Percentiles rank a stretch among this genome's conserved stretches.
phyloP scores from a whole-genome alignment of 108 stramenopile species.

The Skeletonema potamos region DNA sequence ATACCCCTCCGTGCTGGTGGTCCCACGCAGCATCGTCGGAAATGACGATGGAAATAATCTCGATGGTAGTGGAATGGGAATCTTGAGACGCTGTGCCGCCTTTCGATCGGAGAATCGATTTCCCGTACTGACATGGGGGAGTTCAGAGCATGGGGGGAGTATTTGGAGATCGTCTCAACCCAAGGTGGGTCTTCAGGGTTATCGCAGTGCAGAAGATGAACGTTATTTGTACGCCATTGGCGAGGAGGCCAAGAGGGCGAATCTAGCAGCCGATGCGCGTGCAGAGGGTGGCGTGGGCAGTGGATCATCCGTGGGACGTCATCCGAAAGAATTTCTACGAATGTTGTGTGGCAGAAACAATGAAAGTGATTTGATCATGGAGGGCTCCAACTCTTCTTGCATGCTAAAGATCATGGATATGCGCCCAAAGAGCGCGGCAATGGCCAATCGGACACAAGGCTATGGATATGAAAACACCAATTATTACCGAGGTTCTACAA shows the following conservation, averaged over 20 bases:
- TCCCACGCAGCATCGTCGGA: slow-evolving; percentile 72
- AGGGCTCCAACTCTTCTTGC: slow-evolving; percentile 42
- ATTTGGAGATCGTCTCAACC: slow-evolving; percentile 97
- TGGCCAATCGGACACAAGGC: slow-evolving; percentile 88
- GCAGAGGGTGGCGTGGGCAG: slow-evolving; percentile 23
- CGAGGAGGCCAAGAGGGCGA: slow-evolving; percentile 72
- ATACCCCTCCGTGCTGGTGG: slow-evolving; percentile 89
- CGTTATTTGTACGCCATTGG: slow-evolving; percentile 69
- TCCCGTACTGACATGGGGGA: slow-evolving; percentile 90
- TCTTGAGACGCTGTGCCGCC: slow-evolving; percentile 71
- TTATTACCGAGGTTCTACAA: slow-evolving; percentile 72
- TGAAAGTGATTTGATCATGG: slow-evolving; percentile 47
- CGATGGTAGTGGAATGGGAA: slow-evolving; percentile 41
- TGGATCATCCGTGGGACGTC: slow-evolving; percentile 9
- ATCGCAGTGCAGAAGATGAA: slow-evolving; percentile 88
- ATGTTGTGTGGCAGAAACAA: slow-evolving; percentile 58
- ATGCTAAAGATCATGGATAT: slow-evolving; percentile 88
- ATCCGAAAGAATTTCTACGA: slow-evolving; percentile 43
- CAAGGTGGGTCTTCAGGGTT: slow-evolving; percentile 92
- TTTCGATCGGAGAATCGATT: slow-evolving; percentile 90
- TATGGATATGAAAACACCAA: slow-evolving; percentile 92
- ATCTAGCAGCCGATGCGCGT: slow-evolving; percentile 38
- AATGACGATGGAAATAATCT: slow-evolving; percentile 15
- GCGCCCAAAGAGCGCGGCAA: slow-evolving; percentile 80
- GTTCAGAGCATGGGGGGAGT: slow-evolving; percentile 63